These are phyloP conservation scores for Luvunga scandens DNA, from an alignment of 345 rosid species.

Conservation along the genomic window DNA sequence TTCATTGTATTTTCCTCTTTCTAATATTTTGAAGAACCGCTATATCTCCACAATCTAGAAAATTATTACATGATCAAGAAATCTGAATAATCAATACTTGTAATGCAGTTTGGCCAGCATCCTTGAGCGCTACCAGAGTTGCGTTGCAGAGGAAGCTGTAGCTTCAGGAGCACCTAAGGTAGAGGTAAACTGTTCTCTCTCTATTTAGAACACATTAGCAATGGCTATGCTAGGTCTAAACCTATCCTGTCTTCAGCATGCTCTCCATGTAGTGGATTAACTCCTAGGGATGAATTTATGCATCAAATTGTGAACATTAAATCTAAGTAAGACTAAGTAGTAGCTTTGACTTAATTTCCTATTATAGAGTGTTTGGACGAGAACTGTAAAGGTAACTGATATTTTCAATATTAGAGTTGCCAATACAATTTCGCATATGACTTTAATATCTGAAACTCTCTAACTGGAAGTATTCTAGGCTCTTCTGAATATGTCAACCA, in stretches of 20 bases:
- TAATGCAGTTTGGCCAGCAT: constrained; percentile 35
- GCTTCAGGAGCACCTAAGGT: constrained; percentile 14
- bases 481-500: not conserved
- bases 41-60: not conserved
- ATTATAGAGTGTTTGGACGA: not conserved
- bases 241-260: not conserved
- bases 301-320: not conserved
- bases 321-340: not conserved
- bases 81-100: not conserved
- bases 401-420: no score
- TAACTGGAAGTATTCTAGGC: not conserved
- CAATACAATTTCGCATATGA: no score
- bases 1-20: no score
- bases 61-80: not conserved
- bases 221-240: not conserved
- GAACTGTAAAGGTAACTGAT: no score
- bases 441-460: no score
- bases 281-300: not conserved
- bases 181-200: constrained; percentile 21
- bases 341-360: not conserved
- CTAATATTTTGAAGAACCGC: not conserved
- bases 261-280: not conserved
- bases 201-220: not conserved
- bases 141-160: constrained; percentile 19
- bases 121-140: constrained; percentile 26